A percentile compares a stretch with the other conserved stretches of the same genome.
Conservation (phyloP, 768 basidiomycete species). For the Serpula lacrymans region DNA sequence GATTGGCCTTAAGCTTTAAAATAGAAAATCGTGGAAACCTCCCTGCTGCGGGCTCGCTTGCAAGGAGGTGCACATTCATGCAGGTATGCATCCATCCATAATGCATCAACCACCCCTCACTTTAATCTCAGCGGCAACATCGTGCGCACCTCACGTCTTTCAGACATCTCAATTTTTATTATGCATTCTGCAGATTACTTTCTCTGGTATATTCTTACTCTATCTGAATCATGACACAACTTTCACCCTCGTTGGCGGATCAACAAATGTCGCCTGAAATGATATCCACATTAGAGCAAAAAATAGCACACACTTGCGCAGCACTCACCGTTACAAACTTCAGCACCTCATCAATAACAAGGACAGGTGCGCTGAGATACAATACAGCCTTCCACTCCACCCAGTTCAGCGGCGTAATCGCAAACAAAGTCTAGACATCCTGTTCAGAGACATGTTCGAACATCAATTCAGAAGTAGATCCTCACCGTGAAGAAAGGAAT, state of each 20-base stretch:
- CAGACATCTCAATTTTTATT: background rate
- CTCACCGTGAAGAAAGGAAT: conserved; percentile 93
- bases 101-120: too few species aligned
- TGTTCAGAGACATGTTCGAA: background rate
- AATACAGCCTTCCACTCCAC: conserved; percentile 93
- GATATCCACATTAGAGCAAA: conserved; percentile 7
- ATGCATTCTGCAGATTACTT: too few species aligned
- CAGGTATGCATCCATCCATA: too few species aligned
- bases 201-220: background rate
- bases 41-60: too few species aligned
- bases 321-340: conserved; percentile 74
- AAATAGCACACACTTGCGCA: background rate
- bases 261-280: conserved; percentile 49
- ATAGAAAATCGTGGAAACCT: too few species aligned
- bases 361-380: conserved; percentile 80
- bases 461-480: conserved; percentile 11
- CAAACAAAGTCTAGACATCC: conserved; percentile 75
- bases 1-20: too few species aligned
- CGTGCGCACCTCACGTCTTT: background rate
- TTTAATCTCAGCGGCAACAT: too few species aligned
- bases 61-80: too few species aligned
- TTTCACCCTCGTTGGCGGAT: conserved; percentile 54
- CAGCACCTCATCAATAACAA: conserved; percentile 86
- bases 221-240: conserved; percentile 35
- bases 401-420: conserved; percentile 93